A percentile compares a stretch with the other conserved stretches of the same genome.
phyloP scores from a whole-genome alignment of 1,284 basidiomycete species.

The Fomitopsis schrenkii region DNA sequence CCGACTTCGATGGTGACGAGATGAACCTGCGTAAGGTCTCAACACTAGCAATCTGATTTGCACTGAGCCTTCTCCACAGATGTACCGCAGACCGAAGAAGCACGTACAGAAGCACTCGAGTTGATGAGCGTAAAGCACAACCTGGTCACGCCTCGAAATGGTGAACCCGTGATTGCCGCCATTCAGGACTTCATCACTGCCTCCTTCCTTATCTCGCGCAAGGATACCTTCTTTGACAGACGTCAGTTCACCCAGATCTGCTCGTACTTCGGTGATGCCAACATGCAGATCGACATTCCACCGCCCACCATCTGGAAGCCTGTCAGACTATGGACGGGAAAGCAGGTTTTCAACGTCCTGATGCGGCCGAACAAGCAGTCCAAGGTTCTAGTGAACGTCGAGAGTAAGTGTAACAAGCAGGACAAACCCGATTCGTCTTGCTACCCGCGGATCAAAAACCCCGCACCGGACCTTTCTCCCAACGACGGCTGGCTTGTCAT shows the following conservation, averaged over 20 bases:
- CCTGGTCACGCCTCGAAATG: constrained; percentile 94
- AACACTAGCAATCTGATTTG: neutral
- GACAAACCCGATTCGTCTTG: constrained; percentile 72
- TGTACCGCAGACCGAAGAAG: constrained; percentile 98
- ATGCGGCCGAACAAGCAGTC: constrained; percentile 92
- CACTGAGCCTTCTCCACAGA: constrained; percentile 43
- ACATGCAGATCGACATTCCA: constrained; percentile 92
- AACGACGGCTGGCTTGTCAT: constrained; percentile 99
- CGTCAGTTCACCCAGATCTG: constrained; percentile 96
- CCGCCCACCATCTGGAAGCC: constrained; percentile 96
- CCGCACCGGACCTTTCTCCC: constrained; percentile 83
- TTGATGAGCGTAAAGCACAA: constrained; percentile 99
- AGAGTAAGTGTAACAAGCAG: constrained; percentile 93
- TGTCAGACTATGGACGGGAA: constrained; percentile 93
- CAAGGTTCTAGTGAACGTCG: constrained; percentile 90
- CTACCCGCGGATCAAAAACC: constrained; percentile 52
- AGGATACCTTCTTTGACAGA: constrained; percentile 93
- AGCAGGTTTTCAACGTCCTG: constrained; percentile 95
- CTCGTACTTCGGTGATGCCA: constrained; percentile 91
- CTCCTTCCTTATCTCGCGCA: constrained; percentile 90
- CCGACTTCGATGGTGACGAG: constrained; percentile 99
- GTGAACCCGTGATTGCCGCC: constrained; percentile 97
- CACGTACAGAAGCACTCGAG: constrained; percentile 94
- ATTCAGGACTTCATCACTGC: constrained; percentile 99
- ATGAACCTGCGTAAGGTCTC: constrained; percentile 87